Evolutionary conservation across 2,329 filamentous ascomycete species (phyloP), one percentile per base, ranked within the genome.

Genomic region (Knufia petricola): DNA sequence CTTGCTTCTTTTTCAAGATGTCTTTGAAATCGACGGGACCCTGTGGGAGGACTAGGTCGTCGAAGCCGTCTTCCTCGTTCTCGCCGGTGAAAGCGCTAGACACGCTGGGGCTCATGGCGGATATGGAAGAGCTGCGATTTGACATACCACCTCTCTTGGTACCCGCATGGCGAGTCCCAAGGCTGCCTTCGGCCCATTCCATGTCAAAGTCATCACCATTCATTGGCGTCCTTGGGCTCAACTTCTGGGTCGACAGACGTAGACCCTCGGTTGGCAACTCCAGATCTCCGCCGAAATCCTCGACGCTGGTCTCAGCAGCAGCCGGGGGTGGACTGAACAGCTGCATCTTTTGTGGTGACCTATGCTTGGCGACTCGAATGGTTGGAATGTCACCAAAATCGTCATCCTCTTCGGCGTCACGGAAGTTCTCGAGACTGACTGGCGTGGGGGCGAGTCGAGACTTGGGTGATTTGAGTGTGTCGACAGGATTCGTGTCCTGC

Each of bases 11-110:
- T 59, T 84, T 82, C 36, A 96, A 71, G 46, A 87, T 81, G 55
- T 87, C 82, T 34, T 79, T 78, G 60, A 96, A 85, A 65, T 95
- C 82, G 46, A 98, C 73, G 17, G 87, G 87, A 1, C 88, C 89
- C 47, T 78, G 76, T 0, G 92, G 92, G 15, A 96, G 73, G 17
- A 95, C 73, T 12, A 98, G 75, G n/a, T 90, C 90, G 52, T 92
- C 86, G 52, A 96, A 77, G 4, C 85, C 84, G 64, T 96, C 90
- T 57, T 95, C 89, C 62, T 95, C 90, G 61, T 89, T 96, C 69
- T 95, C 92, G 8, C 80, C 78, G 1, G 88, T 95, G 58, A 94
- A 81, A 55, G 86, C 92, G 65, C 90, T 96, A 17, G 88, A 86
- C 49, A 94, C 78, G 64, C 89, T 96, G 12, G 92, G 90, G 62